Evolutionary conservation across 176 grass and related monocot species (phyloP), one percentile per base, ranked within the genome.

Genomic region (Carex cristatella): DNA sequence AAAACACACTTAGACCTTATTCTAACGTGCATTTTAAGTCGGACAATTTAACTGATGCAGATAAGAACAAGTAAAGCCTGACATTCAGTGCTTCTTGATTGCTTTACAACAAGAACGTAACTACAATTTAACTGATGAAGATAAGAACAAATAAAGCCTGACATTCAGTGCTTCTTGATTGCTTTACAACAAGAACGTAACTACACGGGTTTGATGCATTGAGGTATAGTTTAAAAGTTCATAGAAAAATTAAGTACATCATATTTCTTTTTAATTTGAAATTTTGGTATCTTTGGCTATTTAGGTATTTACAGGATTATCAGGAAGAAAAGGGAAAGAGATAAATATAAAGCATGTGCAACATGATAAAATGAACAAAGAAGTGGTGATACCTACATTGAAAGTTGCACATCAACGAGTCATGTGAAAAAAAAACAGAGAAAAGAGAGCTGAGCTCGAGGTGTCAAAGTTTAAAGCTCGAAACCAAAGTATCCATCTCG

Each of bases 21-120:
- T 58, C 30, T 58, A 79, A 79, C 74, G 18, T 78, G 74, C 74
- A 78, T 27, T 57, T 78, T 57, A 69, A 78, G 53, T 79, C 30
- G 35, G 74, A 79, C 51, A 57, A 31, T 79, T 56, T 58, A 35
- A 42, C 11, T 78, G 28, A 55, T 46, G 42, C 9, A 73, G n/a
- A 49, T 51, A 48, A 73, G 18, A 10, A 48, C 18, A 73, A 73
- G 9, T 23, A 73, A 73, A 71, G 7, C 68, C 37, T 71, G 37
- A 68, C 16, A 75, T 51, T 57, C 32, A 78, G 15, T 70, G 35
- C 67, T 40, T 69, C 14, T 18, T 70, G 33, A 70, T 13, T 42
- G 14, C 67, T 44, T 70, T 42, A 70, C 67, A 33, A 6, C 18
- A 61, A 69, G 37, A 37, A 6, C 14, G 4, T 42, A 23, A 44